A percentile compares a stretch with the other conserved stretches of the same genome.
Conservation (phyloP, 129 eudicot genomes). For the Escallonia herrerae region DNA sequence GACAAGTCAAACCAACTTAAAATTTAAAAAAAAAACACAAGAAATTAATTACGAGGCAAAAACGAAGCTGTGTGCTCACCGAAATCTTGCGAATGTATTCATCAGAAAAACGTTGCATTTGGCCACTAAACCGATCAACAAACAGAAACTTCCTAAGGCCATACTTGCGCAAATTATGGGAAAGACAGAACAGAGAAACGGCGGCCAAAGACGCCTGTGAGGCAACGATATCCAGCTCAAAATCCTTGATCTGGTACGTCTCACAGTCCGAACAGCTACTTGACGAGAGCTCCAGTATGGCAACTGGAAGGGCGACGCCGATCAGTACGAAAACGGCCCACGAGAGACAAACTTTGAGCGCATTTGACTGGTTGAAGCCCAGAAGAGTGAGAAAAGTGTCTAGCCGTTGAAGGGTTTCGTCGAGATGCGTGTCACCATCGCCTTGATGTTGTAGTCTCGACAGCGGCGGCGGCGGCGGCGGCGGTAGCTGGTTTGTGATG, state of each 20-base stretch:
- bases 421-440: conserved; percentile 38
- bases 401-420: conserved; percentile 40
- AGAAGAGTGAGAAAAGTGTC: conserved; percentile 28
- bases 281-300: conserved; percentile 24
- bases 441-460: conserved; percentile 14
- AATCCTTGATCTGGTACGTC: conserved; percentile 38
- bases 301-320: conserved; percentile 51
- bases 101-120: conserved; percentile 43
- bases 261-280: conserved; percentile 42
- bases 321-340: conserved; percentile 43
- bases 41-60: too few relatives aligned
- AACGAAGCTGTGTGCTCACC: conserved; percentile 27
- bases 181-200: conserved; percentile 61
- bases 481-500: conserved; percentile 13
- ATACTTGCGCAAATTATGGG: conserved; percentile 61
- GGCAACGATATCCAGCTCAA: conserved; percentile 54
- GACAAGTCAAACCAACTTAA: too few relatives aligned
- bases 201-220: conserved; percentile 65
- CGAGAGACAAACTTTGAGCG: conserved; percentile 31
- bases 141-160: conserved; percentile 65
- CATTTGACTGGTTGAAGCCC: conserved; percentile 51
- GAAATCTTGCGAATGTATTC: conserved; percentile 49
- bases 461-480: background rate
- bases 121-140: conserved; percentile 69
- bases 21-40: too few relatives aligned